These are phyloP conservation scores for Takashimella koratensis DNA, from an alignment of 1,284 basidiomycete genomes.

Conservation along the genomic window DNA sequence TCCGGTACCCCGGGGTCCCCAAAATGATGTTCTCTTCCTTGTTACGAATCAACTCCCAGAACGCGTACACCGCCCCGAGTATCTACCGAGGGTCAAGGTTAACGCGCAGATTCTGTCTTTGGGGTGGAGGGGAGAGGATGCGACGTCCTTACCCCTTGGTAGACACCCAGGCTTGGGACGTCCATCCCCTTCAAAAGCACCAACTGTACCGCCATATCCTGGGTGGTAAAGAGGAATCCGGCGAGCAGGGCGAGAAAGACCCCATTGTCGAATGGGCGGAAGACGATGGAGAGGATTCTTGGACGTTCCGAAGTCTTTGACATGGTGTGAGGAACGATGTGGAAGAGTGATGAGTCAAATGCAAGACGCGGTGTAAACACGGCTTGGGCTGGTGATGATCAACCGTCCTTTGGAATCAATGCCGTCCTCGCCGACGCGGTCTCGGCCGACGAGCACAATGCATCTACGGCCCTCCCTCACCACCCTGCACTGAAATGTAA, in stretches of 20 bases:
- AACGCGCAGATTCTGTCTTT: not conserved
- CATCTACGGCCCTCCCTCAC: no score
- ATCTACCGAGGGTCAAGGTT: no score
- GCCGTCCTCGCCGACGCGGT: no score
- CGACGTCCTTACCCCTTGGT: not conserved
- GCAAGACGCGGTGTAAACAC: no score
- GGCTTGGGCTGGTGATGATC: no score
- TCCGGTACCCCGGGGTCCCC: not conserved
- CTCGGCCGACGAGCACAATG: no score
- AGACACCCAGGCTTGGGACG: not conserved
- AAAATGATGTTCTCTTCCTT: not conserved
- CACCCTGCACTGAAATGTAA: no score
- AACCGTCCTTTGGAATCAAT: no score
- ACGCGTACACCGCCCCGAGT: not conserved
- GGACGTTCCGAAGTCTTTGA: not conserved
- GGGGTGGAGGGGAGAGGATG: not conserved
- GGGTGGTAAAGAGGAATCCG: not conserved
- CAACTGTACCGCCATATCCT: not conserved
- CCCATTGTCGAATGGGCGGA: not conserved
- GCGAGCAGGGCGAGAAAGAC: not conserved
- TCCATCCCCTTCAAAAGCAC: not conserved
- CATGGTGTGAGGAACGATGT: constrained; percentile 5
- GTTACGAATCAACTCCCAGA: not conserved
- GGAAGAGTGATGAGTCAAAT: no score
- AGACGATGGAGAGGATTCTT: not conserved